Conservation (phyloP, 2,329 filamentous ascomycete species). For the Diaporthe longicolla region DNA sequence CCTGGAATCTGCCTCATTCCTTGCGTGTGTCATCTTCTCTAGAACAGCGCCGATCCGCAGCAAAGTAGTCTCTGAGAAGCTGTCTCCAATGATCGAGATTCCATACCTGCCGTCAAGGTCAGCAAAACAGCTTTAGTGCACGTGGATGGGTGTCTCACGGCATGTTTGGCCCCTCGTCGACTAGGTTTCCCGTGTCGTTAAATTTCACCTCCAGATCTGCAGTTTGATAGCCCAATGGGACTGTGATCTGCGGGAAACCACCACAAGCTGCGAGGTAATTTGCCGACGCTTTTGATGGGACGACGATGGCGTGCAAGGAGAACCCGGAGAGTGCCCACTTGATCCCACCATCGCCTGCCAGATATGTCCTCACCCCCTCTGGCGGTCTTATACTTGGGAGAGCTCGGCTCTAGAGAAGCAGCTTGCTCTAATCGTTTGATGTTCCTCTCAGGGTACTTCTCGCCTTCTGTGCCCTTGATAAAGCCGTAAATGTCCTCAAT, state of each 20-base stretch:
- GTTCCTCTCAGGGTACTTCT: background rate
- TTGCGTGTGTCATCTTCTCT: background rate
- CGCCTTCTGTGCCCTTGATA: background rate
- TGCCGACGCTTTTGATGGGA: background rate
- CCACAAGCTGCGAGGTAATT: slow-evolving; percentile 12
- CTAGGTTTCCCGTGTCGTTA: slow-evolving; percentile 4
- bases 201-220: slow-evolving; percentile 11
- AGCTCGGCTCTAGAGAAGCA: background rate
- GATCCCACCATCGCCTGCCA: background rate
- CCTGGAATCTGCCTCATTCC: background rate
- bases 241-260: slow-evolving; percentile 1
- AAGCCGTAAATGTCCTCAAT: slow-evolving; percentile 68
- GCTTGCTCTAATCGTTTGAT: background rate
- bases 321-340: background rate
- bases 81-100: background rate
- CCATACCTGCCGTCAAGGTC: background rate
- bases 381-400: background rate
- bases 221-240: slow-evolving; percentile 15
- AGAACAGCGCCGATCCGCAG: slow-evolving; percentile 11
- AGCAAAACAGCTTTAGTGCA: background rate
- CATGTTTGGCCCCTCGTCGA: background rate
- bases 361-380: background rate
- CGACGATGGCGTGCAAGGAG: slow-evolving; percentile 12
- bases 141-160: background rate
- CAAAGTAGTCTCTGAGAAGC: background rate